Percentiles rank a stretch among this genome's conserved stretches.
phyloP scores from a whole-genome alignment of 768 basidiomycete genomes.

The Termitomyces bulborhizus region DNA sequence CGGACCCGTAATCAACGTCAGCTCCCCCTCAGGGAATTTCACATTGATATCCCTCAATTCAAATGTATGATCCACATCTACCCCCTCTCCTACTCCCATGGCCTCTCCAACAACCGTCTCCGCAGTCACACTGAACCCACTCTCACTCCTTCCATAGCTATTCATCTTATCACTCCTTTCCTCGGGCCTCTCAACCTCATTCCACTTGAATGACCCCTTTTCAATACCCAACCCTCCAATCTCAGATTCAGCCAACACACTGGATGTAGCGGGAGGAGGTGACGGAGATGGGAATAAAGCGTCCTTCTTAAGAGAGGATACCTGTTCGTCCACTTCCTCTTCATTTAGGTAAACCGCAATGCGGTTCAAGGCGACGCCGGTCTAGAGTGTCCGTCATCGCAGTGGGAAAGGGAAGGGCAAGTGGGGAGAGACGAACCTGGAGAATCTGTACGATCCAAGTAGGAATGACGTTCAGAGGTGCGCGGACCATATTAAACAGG shows the following conservation, averaged over 20 bases:
- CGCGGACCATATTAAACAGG: slow-evolving; percentile 78
- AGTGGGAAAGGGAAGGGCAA: not conserved
- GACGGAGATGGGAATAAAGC: slow-evolving; percentile 17
- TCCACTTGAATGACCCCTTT: slow-evolving; percentile 59
- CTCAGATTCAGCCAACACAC: slow-evolving; percentile 12
- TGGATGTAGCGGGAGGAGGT: too few species aligned
- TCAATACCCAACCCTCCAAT: slow-evolving; percentile 49
- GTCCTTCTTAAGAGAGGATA: slow-evolving; percentile 54
- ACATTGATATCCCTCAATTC: slow-evolving; percentile 63
- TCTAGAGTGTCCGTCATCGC: slow-evolving; percentile 22
- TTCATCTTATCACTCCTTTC: slow-evolving; percentile 9
- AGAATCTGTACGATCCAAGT: slow-evolving; percentile 74
- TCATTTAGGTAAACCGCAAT: slow-evolving; percentile 64
- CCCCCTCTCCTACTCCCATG: slow-evolving; percentile 11
- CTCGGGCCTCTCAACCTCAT: slow-evolving; percentile 33
- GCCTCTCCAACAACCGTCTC: slow-evolving; percentile 14
- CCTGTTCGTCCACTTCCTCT: slow-evolving; percentile 62
- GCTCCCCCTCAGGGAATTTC: slow-evolving; percentile 62
- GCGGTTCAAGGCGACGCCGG: slow-evolving; percentile 59
- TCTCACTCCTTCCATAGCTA: not conserved
- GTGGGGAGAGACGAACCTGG: slow-evolving; percentile 30
- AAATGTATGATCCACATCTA: slow-evolving; percentile 36
- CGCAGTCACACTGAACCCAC: slow-evolving; percentile 6
- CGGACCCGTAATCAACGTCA: slow-evolving; percentile 71
- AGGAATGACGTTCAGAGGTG: slow-evolving; percentile 76